Evolutionary conservation across 2,329 filamentous ascomycete genomes (phyloP).

Genomic region (Aspergillus sp.): DNA sequence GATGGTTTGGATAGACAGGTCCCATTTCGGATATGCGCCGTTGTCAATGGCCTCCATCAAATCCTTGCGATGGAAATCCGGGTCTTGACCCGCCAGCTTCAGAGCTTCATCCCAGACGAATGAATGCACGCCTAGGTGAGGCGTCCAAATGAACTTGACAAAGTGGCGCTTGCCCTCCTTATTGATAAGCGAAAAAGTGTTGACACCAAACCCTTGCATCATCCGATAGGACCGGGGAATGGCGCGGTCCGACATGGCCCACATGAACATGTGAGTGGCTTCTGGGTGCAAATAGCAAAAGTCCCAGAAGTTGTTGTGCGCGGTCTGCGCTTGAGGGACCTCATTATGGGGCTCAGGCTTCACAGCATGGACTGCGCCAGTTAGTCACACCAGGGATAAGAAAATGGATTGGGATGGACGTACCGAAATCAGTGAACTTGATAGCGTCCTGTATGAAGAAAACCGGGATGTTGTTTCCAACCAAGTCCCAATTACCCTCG

Average conservation of each 20-base stretch:
- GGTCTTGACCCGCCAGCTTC: slow-evolving; percentile 72
- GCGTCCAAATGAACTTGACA: slow-evolving; percentile 38
- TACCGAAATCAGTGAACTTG: slow-evolving; percentile 40
- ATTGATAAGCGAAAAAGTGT: slow-evolving; percentile 36
- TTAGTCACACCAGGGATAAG: not conserved
- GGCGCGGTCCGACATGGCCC: slow-evolving; percentile 38
- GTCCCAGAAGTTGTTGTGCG: slow-evolving; percentile 55
- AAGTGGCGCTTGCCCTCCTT: slow-evolving; percentile 35
- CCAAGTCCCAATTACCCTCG: slow-evolving; percentile 73
- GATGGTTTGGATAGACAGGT: slow-evolving; percentile 75
- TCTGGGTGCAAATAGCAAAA: slow-evolving; percentile 36
- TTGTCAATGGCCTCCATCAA: slow-evolving; percentile 71
- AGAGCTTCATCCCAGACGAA: slow-evolving; percentile 66
- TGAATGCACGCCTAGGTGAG: slow-evolving; percentile 36
- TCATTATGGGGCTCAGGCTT: slow-evolving; percentile 44
- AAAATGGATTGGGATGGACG: not conserved
- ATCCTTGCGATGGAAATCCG: slow-evolving; percentile 80
- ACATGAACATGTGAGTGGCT: slow-evolving; percentile 33
- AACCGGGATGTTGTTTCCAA: slow-evolving; percentile 66
- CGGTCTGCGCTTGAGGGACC: slow-evolving; percentile 52
- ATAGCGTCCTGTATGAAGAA: slow-evolving; percentile 46
- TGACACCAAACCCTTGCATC: slow-evolving; percentile 40
- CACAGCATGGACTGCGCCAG: slow-evolving; percentile 35
- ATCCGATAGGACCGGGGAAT: slow-evolving; percentile 38
- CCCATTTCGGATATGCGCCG: slow-evolving; percentile 73